A percentile compares a stretch with the other conserved stretches of the same genome.
These are phyloP conservation scores for Cladobotryum protrusum DNA, from an alignment of 2,329 filamentous ascomycete genomes.

Conservation along the genomic window DNA sequence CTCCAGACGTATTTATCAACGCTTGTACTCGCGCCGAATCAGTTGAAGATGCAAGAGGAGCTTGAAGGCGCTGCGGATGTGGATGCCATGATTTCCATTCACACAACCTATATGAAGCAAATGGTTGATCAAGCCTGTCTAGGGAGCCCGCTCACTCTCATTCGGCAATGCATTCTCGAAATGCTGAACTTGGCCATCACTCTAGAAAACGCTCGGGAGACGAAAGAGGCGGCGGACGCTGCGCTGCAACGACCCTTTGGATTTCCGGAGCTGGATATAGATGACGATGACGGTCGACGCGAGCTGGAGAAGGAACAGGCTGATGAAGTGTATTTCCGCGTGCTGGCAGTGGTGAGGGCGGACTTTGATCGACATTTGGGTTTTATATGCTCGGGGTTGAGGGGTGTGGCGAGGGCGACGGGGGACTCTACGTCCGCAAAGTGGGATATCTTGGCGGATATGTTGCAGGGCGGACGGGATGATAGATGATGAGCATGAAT, in stretches of 20 bases:
- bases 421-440: constrained; percentile 52
- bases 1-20: constrained; percentile 71
- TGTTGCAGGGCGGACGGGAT: constrained; percentile 49
- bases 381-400: constrained; percentile 68
- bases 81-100: constrained; percentile 71
- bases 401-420: constrained; percentile 68
- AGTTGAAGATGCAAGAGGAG: constrained; percentile 46
- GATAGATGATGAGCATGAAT: constrained; percentile 14
- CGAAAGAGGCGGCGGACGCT: constrained; percentile 21
- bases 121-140: constrained; percentile 66
- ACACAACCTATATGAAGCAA: constrained; percentile 56
- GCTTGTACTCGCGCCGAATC: constrained; percentile 60
- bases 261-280: background rate
- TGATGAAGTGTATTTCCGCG: constrained; percentile 41
- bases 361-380: constrained; percentile 60
- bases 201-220: constrained; percentile 54
- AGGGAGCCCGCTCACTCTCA: constrained; percentile 59
- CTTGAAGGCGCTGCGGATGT: constrained; percentile 63
- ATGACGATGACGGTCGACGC: background rate
- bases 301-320: constrained; percentile 20
- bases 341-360: constrained; percentile 49
- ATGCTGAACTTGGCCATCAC: constrained; percentile 68
- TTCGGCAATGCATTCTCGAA: constrained; percentile 66
- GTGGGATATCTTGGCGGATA: constrained; percentile 79
- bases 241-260: background rate